Percentiles rank a stretch among this genome's conserved stretches.
phyloP scores from a whole-genome alignment of 495 filamentous ascomycete genomes.

The Neurospora intermedia region DNA sequence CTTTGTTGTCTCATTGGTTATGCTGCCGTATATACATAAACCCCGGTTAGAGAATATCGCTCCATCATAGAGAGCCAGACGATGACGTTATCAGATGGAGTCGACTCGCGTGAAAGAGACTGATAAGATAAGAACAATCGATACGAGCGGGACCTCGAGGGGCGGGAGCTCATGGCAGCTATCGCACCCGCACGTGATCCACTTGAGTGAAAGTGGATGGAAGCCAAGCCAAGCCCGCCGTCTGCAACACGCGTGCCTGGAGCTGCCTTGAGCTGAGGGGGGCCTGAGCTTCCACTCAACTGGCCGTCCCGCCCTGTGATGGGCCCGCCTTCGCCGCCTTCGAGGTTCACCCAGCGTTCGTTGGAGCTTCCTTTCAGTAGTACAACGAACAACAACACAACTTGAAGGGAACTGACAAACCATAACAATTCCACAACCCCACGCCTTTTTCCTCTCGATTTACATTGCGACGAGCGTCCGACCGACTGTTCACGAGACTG shows the following conservation, averaged over 20 bases:
- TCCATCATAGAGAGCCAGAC: background rate
- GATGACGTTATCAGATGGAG: background rate
- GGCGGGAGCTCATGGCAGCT: background rate
- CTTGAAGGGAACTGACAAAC: background rate
- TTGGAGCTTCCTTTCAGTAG: constrained; percentile 1
- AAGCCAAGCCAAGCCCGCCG: background rate
- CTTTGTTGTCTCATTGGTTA: background rate
- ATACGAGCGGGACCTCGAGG: no score
- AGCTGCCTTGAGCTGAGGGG: constrained; percentile 40
- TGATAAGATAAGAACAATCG: background rate
- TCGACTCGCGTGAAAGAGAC: background rate
- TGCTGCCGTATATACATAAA: background rate
- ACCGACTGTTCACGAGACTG: background rate
- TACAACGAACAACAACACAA: constrained; percentile 1
- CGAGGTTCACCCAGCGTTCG: background rate
- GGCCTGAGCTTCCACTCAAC: constrained; percentile 17
- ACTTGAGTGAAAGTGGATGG: background rate
- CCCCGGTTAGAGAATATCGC: background rate
- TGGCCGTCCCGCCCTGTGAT: background rate
- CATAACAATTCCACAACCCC: background rate
- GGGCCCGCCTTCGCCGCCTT: background rate
- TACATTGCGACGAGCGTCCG: background rate
- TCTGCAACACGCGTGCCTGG: constrained; percentile 25
- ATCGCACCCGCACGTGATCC: constrained; percentile 20
- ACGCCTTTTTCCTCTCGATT: background rate